Percentiles rank a stretch among this genome's conserved stretches.
These are phyloP conservation scores for Didymella segeticola DNA, from an alignment of 2,329 filamentous ascomycete species.

Conservation along the genomic window DNA sequence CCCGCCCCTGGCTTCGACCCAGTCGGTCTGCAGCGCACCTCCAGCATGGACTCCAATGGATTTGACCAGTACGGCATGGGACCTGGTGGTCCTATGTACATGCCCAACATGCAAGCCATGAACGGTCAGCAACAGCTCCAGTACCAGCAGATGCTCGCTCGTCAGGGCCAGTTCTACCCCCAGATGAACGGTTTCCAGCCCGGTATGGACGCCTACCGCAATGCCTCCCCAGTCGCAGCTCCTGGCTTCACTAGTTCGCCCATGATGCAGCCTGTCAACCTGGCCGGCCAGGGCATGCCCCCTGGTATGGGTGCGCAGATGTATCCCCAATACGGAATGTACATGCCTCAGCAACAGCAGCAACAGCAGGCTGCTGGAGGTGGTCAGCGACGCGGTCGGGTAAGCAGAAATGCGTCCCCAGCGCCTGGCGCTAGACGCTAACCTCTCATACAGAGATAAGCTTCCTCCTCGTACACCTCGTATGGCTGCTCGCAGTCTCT, in stretches of 20 bases:
- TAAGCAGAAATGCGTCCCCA: constrained; percentile 49
- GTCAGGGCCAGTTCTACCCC: constrained; percentile 56
- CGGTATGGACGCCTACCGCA: constrained; percentile 53
- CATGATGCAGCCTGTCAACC: constrained; percentile 58
- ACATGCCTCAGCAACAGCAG: constrained; percentile 53
- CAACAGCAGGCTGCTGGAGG: constrained; percentile 53
- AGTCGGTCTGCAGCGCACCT: constrained; percentile 53
- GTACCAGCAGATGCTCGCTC: constrained; percentile 64
- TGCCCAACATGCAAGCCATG: constrained; percentile 51
- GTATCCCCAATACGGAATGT: constrained; percentile 60
- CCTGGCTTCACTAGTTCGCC: constrained; percentile 51
- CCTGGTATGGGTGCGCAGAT: constrained; percentile 42
- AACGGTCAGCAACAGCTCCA: constrained; percentile 58
- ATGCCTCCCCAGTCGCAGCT: constrained; percentile 50
- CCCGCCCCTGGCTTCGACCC: constrained; percentile 50
- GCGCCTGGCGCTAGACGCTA: constrained; percentile 29
- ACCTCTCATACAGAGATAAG: constrained; percentile 40
- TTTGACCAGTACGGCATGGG: constrained; percentile 55
- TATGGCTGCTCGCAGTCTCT: constrained; percentile 2
- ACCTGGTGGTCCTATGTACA: constrained; percentile 41
- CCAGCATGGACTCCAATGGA: constrained; percentile 58
- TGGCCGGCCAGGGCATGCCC: constrained; percentile 48
- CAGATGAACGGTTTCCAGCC: constrained; percentile 53
- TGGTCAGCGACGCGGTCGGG: constrained; percentile 61
- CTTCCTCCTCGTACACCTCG: background rate